Evolutionary conservation across 2,329 filamentous ascomycete genomes (phyloP), one percentile per base, ranked within the genome.

Genomic region (Colletotrichum sp.): DNA sequence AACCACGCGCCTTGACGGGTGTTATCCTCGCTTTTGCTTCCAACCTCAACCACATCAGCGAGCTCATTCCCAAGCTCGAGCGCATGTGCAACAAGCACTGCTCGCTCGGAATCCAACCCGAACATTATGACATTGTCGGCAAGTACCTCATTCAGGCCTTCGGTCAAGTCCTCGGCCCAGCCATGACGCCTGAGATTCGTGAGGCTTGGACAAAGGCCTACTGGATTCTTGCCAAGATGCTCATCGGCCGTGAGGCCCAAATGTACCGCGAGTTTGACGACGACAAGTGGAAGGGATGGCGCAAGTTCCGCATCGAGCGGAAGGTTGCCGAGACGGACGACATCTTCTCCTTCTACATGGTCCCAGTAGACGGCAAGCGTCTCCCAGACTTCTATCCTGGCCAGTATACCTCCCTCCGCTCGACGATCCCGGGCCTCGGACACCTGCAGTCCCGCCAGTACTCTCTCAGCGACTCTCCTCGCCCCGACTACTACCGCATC

Each of bases 141-240:
- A 91, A 91, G 80, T 92, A 94, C 81, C 88, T 96, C 15, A 87
- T 96, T 59, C 88, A 89, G 30, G 92, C 94, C 2, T 94, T 96
- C 85, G 89, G 87, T 28, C 87, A 91, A 59, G 90, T 95, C 0
- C 89, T 96, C 2, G 93, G 93, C 6, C 88, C 89, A 1, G 90
- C 90, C 26, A 91, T 94, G 85, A 95, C 93, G 1, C 86, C 89
- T 0, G 90, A 93, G 24, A 89, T 94, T 34, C 88, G 91, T 69
- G 88, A 90, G 15, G 94, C 94, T 10, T 96, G 94, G 94, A 89
- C 85, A 7, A 90, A 91, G 68, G 94, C 94, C 2, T 96, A 95
- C 85, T 92, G 90, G 89, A 89, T 95, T 79, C 90, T 96, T 28
- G 94, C 94, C 30, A 89, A 93, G 82, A 90, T 95, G 86, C 90